A percentile compares a stretch with the other conserved stretches of the same genome.
Conservation (phyloP, 225 moss, liverwort and hornwort species). For the Polytrichum formosum region DNA sequence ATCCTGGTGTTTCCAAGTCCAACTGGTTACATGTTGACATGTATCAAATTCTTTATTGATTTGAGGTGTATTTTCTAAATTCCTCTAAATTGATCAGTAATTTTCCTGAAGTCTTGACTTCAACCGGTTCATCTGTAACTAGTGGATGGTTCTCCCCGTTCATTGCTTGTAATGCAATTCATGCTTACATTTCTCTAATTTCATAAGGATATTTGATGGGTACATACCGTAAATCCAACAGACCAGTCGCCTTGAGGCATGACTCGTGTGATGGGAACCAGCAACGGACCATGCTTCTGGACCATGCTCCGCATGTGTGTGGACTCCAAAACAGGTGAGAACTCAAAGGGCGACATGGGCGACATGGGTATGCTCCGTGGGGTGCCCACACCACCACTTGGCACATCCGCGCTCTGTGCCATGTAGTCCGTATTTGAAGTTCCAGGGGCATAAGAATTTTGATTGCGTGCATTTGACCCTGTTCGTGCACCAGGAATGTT, state of each 20-base stretch:
- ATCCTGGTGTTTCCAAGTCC: too few relatives aligned
- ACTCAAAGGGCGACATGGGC: slow-evolving; percentile 46
- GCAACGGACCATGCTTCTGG: slow-evolving; percentile 50
- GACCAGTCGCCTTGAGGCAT: slow-evolving; percentile 56
- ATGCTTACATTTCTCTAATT: too few relatives aligned
- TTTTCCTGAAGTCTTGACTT: too few relatives aligned
- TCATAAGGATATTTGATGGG: too few relatives aligned
- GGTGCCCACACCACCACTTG: slow-evolving; percentile 26
- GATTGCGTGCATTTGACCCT: background rate
- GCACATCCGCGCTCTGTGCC: slow-evolving; percentile 40
- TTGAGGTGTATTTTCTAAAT: too few relatives aligned
- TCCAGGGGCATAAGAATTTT: background rate
- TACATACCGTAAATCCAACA: slow-evolving; percentile 46
- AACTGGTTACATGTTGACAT: too few relatives aligned
- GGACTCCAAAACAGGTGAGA: slow-evolving; percentile 46
- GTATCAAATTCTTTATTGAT: too few relatives aligned
- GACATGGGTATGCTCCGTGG: slow-evolving; percentile 50
- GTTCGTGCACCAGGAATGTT: slow-evolving; percentile 26
- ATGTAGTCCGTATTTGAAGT: slow-evolving; percentile 37
- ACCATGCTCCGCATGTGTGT: slow-evolving; percentile 51
- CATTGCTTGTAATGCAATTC: too few relatives aligned
- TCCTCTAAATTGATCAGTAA: too few relatives aligned
- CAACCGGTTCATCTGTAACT: too few relatives aligned
- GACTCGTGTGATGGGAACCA: slow-evolving; percentile 38
- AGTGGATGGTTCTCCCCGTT: too few relatives aligned